phyloP scores from a whole-genome alignment of 306 rosid genomes.

The Begonia loranthoides region DNA sequence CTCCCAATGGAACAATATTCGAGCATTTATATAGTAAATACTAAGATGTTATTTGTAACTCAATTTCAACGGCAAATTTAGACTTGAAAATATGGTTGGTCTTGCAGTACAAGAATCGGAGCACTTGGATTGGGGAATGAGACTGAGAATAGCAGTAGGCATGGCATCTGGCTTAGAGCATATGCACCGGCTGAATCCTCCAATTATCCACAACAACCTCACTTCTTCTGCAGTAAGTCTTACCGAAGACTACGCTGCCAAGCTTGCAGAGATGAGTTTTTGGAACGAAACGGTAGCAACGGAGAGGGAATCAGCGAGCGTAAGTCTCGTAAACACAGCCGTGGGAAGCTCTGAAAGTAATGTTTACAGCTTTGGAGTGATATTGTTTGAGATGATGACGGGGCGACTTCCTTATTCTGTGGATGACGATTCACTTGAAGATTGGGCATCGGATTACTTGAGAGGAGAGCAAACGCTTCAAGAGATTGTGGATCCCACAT shows the following conservation, averaged over 20 bases:
- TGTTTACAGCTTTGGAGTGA: conserved; percentile 66
- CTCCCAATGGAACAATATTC: conserved; percentile 83
- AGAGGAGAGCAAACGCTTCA: conserved; percentile 28
- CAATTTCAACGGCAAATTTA: no score
- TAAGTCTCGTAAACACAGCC: conserved; percentile 17
- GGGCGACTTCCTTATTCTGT: conserved; percentile 61
- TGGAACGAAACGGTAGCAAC: conserved; percentile 33
- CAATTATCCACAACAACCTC: conserved; percentile 43
- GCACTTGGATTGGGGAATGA: conserved; percentile 87
- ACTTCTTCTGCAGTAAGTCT: conserved; percentile 50
- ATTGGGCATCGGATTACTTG: conserved; percentile 60
- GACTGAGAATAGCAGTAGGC: conserved; percentile 72
- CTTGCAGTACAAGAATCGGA: conserved; percentile 81
- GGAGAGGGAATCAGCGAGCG: conserved; percentile 15
- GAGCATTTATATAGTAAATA: conserved; percentile 90
- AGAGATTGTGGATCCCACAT: conserved; percentile 63
- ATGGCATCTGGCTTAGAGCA: conserved; percentile 73
- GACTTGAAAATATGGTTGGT: conserved; percentile 1
- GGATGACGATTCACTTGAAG: conserved; percentile 31
- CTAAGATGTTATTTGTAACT: not conserved
- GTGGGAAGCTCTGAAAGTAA: conserved; percentile 36
- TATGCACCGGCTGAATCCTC: conserved; percentile 63
- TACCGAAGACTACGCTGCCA: conserved; percentile 76
- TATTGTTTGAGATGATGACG: conserved; percentile 67
- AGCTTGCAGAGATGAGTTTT: conserved; percentile 51